Evolutionary conservation across 768 basidiomycete genomes (phyloP).

Genomic region (Mycena metata): DNA sequence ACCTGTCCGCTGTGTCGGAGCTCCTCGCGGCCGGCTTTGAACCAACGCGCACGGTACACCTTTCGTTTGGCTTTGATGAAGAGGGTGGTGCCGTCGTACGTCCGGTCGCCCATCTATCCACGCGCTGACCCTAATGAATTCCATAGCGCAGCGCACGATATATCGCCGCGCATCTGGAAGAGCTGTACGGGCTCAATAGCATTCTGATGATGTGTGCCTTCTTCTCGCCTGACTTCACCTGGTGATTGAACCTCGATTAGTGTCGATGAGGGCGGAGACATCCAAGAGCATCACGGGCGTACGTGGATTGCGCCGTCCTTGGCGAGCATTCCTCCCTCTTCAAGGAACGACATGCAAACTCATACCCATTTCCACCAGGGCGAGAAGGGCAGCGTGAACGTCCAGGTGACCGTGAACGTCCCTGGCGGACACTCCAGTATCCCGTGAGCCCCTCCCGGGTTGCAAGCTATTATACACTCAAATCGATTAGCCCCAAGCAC

Average conservation of each 20-base stretch:
- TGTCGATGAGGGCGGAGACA: constrained; percentile 30
- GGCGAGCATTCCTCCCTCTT: constrained; percentile 1
- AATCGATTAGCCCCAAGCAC: constrained; percentile 63
- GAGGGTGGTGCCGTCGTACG: constrained; percentile 50
- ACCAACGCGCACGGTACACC: constrained; percentile 27
- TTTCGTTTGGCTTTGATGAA: constrained; percentile 62
- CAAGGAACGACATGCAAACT: too few species aligned
- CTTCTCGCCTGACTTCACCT: not conserved
- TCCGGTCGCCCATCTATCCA: not conserved
- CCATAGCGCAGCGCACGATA: constrained; percentile 23
- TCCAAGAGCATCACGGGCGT: constrained; percentile 11
- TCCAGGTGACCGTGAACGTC: constrained; percentile 59
- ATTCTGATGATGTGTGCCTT: constrained; percentile 27
- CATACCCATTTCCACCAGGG: not conserved
- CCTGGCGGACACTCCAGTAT: constrained; percentile 74
- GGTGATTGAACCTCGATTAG: not conserved
- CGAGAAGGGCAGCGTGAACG: constrained; percentile 30
- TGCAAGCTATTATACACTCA: too few species aligned
- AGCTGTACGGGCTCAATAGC: constrained; percentile 8
- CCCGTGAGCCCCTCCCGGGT: too few species aligned
- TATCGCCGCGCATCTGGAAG: constrained; percentile 22
- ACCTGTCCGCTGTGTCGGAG: constrained; percentile 24
- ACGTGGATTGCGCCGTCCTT: constrained; percentile 21
- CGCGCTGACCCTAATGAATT: too few species aligned
- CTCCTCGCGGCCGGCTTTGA: constrained; percentile 25